Evolutionary conservation across 2,329 filamentous ascomycete species (phyloP).

Genomic region (Graphilbum sp.): DNA sequence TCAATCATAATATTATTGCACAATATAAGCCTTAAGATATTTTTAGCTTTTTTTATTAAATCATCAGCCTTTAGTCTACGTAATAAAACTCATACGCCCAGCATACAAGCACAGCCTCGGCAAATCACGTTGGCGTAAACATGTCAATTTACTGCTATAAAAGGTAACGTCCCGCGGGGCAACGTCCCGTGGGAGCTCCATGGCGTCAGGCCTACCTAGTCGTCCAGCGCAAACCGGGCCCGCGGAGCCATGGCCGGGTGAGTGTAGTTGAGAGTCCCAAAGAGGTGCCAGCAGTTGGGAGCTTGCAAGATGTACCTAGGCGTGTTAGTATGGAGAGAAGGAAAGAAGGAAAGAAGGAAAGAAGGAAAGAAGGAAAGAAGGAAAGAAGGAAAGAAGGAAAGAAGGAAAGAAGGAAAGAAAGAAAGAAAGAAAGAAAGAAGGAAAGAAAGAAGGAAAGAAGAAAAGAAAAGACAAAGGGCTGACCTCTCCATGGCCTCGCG

Average conservation of each 20-base stretch:
- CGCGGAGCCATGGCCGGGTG: slow-evolving; percentile 6
- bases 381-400: background rate
- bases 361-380: background rate
- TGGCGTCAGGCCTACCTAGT: no score
- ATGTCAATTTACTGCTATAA: no score
- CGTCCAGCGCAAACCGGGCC: slow-evolving; percentile 7
- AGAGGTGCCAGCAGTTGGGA: slow-evolving; percentile 63
- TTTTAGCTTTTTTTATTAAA: no score
- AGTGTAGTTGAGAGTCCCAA: slow-evolving; percentile 21
- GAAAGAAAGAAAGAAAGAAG: background rate
- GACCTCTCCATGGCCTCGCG: slow-evolving; percentile 62
- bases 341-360: background rate
- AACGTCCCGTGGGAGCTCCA: no score
- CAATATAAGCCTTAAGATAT: no score
- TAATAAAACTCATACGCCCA: no score
- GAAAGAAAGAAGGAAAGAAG: background rate
- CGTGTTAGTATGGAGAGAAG: background rate
- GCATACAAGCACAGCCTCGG: no score
- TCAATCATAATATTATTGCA: no score
- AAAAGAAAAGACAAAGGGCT: background rate
- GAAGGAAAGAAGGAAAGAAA: no score
- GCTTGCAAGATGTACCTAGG: slow-evolving; percentile 52
- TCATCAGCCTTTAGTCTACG: no score
- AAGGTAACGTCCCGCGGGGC: no score
- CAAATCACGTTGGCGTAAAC: no score